Percentiles rank a stretch among this genome's conserved stretches.
Conservation (phyloP, 2,329 filamentous ascomycete species). For the Penicillium sp. region DNA sequence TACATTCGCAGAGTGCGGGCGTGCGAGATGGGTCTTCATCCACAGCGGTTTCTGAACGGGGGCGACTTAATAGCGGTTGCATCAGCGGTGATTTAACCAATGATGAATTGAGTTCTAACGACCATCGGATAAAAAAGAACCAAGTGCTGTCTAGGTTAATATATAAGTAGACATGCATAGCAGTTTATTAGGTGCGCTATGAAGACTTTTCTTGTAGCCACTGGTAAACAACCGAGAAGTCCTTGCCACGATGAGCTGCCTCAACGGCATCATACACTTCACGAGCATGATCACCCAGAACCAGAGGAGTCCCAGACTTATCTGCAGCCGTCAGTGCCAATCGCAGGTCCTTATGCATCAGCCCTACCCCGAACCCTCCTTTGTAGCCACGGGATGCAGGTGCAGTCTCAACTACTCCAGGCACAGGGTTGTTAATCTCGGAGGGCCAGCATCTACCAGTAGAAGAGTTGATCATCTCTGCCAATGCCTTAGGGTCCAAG, state of each 20-base stretch:
- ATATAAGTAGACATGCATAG: neutral
- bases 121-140: too few relatives aligned
- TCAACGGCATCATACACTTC: conserved; percentile 70
- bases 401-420: conserved; percentile 74
- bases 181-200: neutral
- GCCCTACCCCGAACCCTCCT: conserved; percentile 72
- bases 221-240: conserved; percentile 81
- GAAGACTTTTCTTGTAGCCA: conserved; percentile 54
- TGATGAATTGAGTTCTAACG: too few relatives aligned
- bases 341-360: conserved; percentile 80
- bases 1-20: too few relatives aligned
- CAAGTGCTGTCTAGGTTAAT: too few relatives aligned
- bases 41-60: too few relatives aligned
- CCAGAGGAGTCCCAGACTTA: conserved; percentile 66
- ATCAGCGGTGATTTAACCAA: too few relatives aligned
- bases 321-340: conserved; percentile 71
- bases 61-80: too few relatives aligned
- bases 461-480: conserved; percentile 86
- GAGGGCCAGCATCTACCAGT: conserved; percentile 96
- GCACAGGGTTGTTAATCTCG: conserved; percentile 93
- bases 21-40: too few relatives aligned
- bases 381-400: conserved; percentile 75
- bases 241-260: conserved; percentile 64
- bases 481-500: conserved; percentile 66
- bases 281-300: conserved; percentile 63